Evolutionary conservation across 2,329 filamentous ascomycete genomes (phyloP).

Genomic region (Orbilia javanica): DNA sequence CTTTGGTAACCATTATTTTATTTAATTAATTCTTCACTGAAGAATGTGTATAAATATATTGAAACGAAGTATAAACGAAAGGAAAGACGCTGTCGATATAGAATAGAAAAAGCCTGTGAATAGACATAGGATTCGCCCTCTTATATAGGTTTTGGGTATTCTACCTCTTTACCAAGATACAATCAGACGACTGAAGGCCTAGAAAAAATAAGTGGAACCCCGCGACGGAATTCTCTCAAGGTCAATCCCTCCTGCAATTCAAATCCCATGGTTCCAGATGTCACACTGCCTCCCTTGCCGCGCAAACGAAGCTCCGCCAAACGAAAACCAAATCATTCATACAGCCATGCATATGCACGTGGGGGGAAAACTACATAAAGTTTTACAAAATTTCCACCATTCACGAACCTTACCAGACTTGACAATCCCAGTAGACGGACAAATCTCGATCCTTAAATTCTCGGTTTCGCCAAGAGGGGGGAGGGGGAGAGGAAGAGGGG

Average conservation of each 20-base stretch:
- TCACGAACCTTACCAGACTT: constrained; percentile 29
- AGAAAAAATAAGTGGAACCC: neutral
- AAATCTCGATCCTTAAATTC: constrained; percentile 39
- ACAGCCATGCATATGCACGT: neutral
- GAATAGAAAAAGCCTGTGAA: neutral
- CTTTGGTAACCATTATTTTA: constrained; percentile 43
- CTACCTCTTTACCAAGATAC: neutral
- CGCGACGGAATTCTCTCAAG: constrained; percentile 11
- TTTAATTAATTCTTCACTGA: constrained; percentile 1
- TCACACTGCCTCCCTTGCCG: constrained; percentile 14
- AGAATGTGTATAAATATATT: neutral
- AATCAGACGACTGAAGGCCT: too few species aligned
- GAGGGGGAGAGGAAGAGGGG: too few species aligned
- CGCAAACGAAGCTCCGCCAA: constrained; percentile 31
- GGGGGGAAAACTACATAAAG: neutral
- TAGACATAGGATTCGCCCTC: neutral
- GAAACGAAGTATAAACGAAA: neutral
- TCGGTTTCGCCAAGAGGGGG: constrained; percentile 12
- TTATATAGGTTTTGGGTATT: constrained; percentile 1
- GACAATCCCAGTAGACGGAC: constrained; percentile 43
- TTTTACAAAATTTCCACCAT: constrained; percentile 46
- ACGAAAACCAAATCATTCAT: too few species aligned
- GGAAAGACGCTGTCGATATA: constrained; percentile 11
- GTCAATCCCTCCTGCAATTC: neutral
- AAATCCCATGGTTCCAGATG: constrained; percentile 11